Evolutionary conservation across 306 rosid species (phyloP), one percentile per base, ranked within the genome.

Genomic region (Vigna trinervia): DNA sequence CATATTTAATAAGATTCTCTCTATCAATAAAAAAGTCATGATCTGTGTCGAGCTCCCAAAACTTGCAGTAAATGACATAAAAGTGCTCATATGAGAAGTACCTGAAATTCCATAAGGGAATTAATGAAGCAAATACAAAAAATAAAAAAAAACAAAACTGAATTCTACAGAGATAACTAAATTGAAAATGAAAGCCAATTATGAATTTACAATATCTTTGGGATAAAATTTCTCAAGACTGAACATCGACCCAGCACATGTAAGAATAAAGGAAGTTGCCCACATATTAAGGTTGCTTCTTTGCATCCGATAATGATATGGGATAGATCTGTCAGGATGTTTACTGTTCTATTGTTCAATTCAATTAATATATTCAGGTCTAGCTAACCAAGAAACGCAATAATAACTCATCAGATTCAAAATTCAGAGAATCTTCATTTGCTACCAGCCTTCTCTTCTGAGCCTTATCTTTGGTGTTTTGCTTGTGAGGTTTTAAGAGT

Each of bases 31-130:
- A 83, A 85, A 96, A 96, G 88, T 96, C 99, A 78, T 93, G 99
- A 85, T 96, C 99, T 22, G 93, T 86, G 86, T 96, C 99, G 89
- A 96, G 93, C 94, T 96, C 99, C 99, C 99, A 96, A 84, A 96
- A 96, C 84, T 96, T 96, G 90, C 99, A 96, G 92, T 96, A 96
- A 76, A 96, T 88, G 76, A 96, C 99, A 85, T 96, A 96, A 84
- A 96, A 96, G 82, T 96, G 98, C 84, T 96, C 99, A 77, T 96
- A 96, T 7, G 99, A 96, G 87, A 96, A 96, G 90, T 96, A 83
- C 86, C 87, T 86, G 89, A 80, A 86, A 85, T 72, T 72, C 32
- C 45, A 7, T 2, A 39, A 41, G 50, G 75, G 51, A 66, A 59
- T 57, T 56, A 73, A 73, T 23, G 73, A 76, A 75, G 17, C 43